These are phyloP conservation scores for Kazachstania sp. DNA, from an alignment of 1,139 yeast species.

Conservation along the genomic window DNA sequence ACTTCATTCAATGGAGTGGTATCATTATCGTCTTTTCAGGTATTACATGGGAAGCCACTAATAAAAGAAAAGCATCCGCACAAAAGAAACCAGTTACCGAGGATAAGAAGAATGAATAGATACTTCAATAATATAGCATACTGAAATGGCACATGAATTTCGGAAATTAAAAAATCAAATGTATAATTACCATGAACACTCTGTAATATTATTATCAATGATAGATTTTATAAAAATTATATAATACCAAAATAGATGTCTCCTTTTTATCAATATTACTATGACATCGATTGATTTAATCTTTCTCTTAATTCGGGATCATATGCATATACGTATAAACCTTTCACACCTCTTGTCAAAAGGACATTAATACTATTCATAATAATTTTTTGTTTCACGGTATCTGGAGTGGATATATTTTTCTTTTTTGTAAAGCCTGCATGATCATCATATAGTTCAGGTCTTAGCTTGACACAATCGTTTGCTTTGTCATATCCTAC, in stretches of 20 bases:
- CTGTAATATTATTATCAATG: background rate
- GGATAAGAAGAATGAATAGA: background rate
- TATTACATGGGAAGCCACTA: slow-evolving; percentile 56
- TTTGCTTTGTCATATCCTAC: slow-evolving; percentile 31
- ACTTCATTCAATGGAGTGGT: slow-evolving; percentile 65
- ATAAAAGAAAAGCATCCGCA: slow-evolving; percentile 30
- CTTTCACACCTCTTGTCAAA: slow-evolving; percentile 36
- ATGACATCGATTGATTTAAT: slow-evolving; percentile 11
- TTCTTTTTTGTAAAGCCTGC: slow-evolving; percentile 37
- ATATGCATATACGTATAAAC: slow-evolving; percentile 35
- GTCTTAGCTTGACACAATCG: slow-evolving; percentile 30
- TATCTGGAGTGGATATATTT: slow-evolving; percentile 31
- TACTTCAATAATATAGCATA: too few relatives aligned
- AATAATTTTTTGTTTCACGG: slow-evolving; percentile 34
- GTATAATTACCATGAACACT: too few relatives aligned
- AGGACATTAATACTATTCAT: slow-evolving; percentile 37
- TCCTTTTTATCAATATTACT: background rate
- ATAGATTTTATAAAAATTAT: background rate
- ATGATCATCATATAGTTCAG: slow-evolving; percentile 35
- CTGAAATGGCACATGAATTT: too few relatives aligned
- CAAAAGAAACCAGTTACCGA: background rate
- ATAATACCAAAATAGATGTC: background rate
- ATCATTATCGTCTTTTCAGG: slow-evolving; percentile 76
- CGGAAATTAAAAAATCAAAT: too few relatives aligned
- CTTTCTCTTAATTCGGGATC: slow-evolving; percentile 33